Base-by-base conservation (phyloP, 306 rosid species). In the Lathyrus aphaca region DNA sequence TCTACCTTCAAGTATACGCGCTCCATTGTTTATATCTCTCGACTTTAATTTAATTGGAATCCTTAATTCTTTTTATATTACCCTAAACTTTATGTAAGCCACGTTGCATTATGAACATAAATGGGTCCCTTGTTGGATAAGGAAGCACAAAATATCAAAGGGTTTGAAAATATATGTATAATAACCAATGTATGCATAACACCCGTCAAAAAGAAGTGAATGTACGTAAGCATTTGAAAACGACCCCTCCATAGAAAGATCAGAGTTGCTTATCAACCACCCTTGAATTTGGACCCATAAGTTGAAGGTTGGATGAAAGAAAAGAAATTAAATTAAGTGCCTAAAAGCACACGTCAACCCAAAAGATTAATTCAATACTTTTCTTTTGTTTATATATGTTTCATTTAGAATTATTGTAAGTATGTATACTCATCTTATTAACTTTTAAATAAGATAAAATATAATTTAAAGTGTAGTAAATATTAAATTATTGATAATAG, bases 61-160 rank as follows among this genome's bases (percentile, higher is more conserved):
- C 25, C 3, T 23, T 23, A 23, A 23, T 23, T 23, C 25, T 23
- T 23, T 23, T 23, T 23, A 23, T 23, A 23, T 23, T 23, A 23
- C 2, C 38, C 38, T 32, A 32, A 32, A 23, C 2, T 32, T 32
- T 32, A 32, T 6, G 38, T 32, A 35, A 35, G 46, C 4, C 5
- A 4, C 46, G 13, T 42, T 42, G 1, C 5, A 42, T 40, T 16
- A 10, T 76, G 39, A 18, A 62, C 43, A 18, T 42, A 18, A n/a
- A 21, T 45, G 54, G 78, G 71, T 27, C 66, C 70, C 66, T 17
- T 56, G 6, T 69, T 45, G 19, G 57, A 49, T 37, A 39, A 25
- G 35, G 50, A 29, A 7, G 57, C 16, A 0, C 39, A 64, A 64
- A 74, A 40, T 74, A 53, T 64, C 72, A 29, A 54, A 15, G 6